Evolutionary conservation across 768 basidiomycete species (phyloP), one percentile per base, ranked within the genome.

Genomic region (Tremella mesenterica): DNA sequence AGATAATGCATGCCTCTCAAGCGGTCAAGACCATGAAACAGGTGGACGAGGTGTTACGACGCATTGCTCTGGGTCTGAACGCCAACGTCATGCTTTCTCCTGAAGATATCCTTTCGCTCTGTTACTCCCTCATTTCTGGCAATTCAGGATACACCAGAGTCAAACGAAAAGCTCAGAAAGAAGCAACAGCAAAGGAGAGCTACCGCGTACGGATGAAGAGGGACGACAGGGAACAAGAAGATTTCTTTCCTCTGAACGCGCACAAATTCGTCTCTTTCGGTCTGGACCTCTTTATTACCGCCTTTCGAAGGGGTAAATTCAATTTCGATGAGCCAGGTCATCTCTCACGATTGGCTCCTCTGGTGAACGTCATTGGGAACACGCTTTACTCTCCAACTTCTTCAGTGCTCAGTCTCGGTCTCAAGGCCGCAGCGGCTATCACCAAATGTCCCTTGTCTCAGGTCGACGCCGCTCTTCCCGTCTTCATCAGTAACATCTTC

Each of bases 221-320:
- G 2, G 78, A 84, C 44, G 69, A 76, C 25, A 74, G 73, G 2
- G 69, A 70, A 10, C 79, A 83, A 9, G 75, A 73, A 1, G 81
- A 88, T 63, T 83, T 88, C 63, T 96, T 85, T 67, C 77, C 82
- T 1, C 83, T 83, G 66, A 97, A 95, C 69, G 91, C 90, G 4
- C 86, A 85, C 76, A 83, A 88, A 23, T 97, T 97, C 63, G 82
- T 95, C 27, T 80, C 82, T 4, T 89, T 99, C 62, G 95, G 95
- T 36, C 77, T 97, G 36, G 91, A 97, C 49, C 77, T 99, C 3
- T 85, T 97, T 67, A 81, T 85, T 61, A 86, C 88, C 3, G 90
- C 89, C 0, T 81, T 88, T 65, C 82, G 87, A 44, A 82, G 90
- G 6, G 85, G 82, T 52, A 84, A 84, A 18, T 91, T 99, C 64